A percentile compares a stretch with the other conserved stretches of the same genome.
Conservation (phyloP, 805 yeast genomes). For the Candida boleticola region DNA sequence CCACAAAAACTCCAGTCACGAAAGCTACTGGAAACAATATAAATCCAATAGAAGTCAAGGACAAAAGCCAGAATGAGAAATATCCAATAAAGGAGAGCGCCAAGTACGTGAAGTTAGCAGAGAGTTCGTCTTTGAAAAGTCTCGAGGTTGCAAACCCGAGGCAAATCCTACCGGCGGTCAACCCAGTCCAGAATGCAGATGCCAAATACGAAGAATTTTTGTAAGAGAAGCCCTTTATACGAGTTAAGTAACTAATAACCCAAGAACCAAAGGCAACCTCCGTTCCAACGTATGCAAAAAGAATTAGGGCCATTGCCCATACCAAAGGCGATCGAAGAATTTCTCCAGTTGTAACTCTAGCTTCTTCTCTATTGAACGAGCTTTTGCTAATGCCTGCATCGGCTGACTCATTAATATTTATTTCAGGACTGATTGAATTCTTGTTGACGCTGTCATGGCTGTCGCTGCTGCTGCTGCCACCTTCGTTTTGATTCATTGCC, state of each 20-base stretch:
- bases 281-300: constrained; percentile 51
- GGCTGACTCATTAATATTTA: background rate
- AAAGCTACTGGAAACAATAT: constrained; percentile 36
- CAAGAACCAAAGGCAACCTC: constrained; percentile 55
- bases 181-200: constrained; percentile 50
- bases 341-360: constrained; percentile 26
- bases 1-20: constrained; percentile 47
- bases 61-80: constrained; percentile 23
- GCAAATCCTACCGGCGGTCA: constrained; percentile 47
- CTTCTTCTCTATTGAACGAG: constrained; percentile 2
- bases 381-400: constrained; percentile 1
- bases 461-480: background rate
- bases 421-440: background rate
- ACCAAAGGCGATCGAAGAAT: constrained; percentile 34
- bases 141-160: constrained; percentile 55
- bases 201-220: constrained; percentile 45
- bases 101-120: constrained; percentile 43
- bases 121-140: constrained; percentile 45
- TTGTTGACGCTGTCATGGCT: background rate
- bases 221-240: constrained; percentile 38
- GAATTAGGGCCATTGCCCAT: constrained; percentile 37
- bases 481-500: constrained; percentile 6
- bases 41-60: constrained; percentile 26
- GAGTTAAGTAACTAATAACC: constrained; percentile 46
- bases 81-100: constrained; percentile 27